These are phyloP conservation scores for Globisporangium sylvaticum DNA, from an alignment of 352 stramenopile species.

Conservation along the genomic window DNA sequence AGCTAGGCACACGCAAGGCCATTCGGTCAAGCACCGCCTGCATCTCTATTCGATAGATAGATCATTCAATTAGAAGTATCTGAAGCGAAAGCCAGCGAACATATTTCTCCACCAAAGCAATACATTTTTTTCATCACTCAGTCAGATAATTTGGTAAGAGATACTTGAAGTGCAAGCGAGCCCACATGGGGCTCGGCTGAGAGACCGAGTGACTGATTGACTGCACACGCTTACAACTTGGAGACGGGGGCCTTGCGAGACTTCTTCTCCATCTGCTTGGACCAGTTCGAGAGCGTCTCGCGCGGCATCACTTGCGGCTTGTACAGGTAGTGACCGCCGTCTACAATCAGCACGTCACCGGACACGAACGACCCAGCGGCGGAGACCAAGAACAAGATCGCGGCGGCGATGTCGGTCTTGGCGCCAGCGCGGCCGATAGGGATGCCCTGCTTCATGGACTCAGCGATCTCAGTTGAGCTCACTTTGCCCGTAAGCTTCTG, in stretches of 20 bases:
- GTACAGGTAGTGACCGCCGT: constrained; percentile 81
- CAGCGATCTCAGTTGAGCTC: no score
- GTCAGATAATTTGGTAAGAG: no score
- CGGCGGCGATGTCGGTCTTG: constrained; percentile 80
- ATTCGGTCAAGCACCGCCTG: no score
- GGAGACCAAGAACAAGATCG: constrained; percentile 82
- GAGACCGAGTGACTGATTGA: no score
- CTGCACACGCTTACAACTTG: constrained; percentile 10
- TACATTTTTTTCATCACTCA: neutral
- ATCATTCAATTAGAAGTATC: neutral
- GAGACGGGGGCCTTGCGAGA: constrained; percentile 33
- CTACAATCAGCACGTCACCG: constrained; percentile 80
- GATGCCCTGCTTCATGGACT: constrained; percentile 37
- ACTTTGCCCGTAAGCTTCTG: constrained; percentile 68
- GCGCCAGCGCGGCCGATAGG: constrained; percentile 74
- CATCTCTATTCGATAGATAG: neutral
- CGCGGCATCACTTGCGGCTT: constrained; percentile 66
- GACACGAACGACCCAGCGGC: constrained; percentile 75
- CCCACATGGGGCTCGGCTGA: no score
- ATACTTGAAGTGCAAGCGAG: no score
- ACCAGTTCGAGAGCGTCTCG: constrained; percentile 71
- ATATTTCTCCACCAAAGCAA: neutral
- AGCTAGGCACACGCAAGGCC: no score
- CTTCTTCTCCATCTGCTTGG: constrained; percentile 77
- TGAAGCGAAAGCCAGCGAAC: neutral